These are phyloP conservation scores for Coix lacrymajobi DNA, from an alignment of 176 grass and related monocot species.

Conservation along the genomic window DNA sequence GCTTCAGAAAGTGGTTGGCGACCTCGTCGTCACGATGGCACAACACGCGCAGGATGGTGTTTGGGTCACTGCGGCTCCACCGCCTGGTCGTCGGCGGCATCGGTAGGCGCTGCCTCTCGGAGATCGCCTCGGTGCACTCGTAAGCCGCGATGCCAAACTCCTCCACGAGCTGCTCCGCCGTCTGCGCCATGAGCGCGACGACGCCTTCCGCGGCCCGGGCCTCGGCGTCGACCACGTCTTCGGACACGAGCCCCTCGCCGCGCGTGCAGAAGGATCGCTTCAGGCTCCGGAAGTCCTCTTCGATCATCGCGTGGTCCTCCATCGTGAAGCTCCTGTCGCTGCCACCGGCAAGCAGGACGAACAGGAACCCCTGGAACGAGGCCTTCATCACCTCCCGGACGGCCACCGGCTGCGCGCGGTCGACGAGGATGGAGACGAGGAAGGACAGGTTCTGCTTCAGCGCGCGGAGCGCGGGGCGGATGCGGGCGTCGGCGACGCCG, in stretches of 20 bases:
- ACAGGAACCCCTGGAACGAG: constrained; percentile 52
- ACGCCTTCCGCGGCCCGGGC: constrained; percentile 38
- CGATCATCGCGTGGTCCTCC: constrained; percentile 42
- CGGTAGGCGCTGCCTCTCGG: constrained; percentile 12
- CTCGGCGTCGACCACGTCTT: constrained; percentile 57
- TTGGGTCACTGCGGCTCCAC: constrained; percentile 51
- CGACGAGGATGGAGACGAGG: constrained; percentile 44
- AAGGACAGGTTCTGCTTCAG: constrained; percentile 56
- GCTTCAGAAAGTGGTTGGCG: constrained; percentile 60
- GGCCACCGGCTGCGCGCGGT: constrained; percentile 49
- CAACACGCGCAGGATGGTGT: constrained; percentile 59
- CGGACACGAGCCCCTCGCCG: constrained; percentile 51
- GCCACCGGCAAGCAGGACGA: constrained; percentile 57
- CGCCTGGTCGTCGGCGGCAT: constrained; percentile 42
- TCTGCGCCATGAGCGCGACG: constrained; percentile 46
- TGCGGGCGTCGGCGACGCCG: constrained; percentile 33
- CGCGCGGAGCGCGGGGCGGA: constrained; percentile 45
- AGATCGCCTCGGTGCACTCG: constrained; percentile 2
- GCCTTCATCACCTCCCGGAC: constrained; percentile 68
- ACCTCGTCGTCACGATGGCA: constrained; percentile 57
- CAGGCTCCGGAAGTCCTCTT: constrained; percentile 55
- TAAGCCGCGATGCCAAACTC: constrained; percentile 37
- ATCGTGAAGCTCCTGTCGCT: constrained; percentile 34
- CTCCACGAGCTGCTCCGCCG: constrained; percentile 54
- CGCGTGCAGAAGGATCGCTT: constrained; percentile 60